These are phyloP conservation scores for Jacaranda copaia DNA, from an alignment of 257 asterid species.

Conservation along the genomic window DNA sequence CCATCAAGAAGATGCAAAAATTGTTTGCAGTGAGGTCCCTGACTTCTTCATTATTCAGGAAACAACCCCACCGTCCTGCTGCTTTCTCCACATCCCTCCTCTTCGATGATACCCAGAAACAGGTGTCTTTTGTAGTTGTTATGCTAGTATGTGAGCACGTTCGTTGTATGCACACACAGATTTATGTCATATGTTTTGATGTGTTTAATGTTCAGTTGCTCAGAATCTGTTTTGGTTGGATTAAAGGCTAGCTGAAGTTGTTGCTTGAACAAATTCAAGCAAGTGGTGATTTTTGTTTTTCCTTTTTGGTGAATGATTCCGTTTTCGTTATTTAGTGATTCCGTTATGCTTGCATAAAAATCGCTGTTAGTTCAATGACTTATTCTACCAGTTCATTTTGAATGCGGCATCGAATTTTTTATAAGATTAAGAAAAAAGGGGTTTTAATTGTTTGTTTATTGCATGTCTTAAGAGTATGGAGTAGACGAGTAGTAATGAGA, in stretches of 20 bases:
- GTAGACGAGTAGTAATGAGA: not conserved
- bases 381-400: not conserved
- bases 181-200: conserved; percentile 16
- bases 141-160: not conserved
- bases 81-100: conserved; percentile 78
- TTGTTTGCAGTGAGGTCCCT: conserved; percentile 63
- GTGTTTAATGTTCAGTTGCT: not conserved
- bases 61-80: conserved; percentile 46
- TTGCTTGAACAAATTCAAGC: not conserved
- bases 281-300: conserved; percentile 20
- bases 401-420: not conserved
- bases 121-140: conserved; percentile 49
- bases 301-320: not conserved
- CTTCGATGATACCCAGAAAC: conserved; percentile 87
- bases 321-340: not conserved
- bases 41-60: conserved; percentile 52
- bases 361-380: not conserved
- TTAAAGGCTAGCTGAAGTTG: not conserved
- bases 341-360: not conserved
- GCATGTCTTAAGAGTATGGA: conserved; percentile 5
- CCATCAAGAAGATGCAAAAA: conserved; percentile 58
- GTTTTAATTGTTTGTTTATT: conserved; percentile 17
- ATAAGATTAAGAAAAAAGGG: not conserved
- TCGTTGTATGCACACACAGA: not conserved
- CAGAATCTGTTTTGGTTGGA: conserved; percentile 16